Percentiles rank a stretch among this genome's conserved stretches.
Evolutionary conservation across 306 rosid species (phyloP).

Genomic region (Rosa multiflora): DNA sequence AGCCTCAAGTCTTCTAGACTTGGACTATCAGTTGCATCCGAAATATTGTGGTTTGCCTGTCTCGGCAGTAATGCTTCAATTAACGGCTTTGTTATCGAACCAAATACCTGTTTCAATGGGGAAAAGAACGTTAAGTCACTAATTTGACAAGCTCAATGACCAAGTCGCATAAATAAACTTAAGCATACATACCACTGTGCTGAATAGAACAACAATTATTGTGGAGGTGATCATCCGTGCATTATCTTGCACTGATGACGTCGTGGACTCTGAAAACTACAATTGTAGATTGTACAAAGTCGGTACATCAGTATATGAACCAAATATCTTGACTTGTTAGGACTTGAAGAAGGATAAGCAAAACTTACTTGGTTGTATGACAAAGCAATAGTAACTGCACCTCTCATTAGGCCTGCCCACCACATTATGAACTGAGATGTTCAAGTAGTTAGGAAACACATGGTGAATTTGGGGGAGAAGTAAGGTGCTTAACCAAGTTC

Average conservation of each 20-base stretch:
- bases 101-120: conserved; percentile 57
- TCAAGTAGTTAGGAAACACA: conserved; percentile 23
- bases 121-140: neutral
- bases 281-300: conserved; percentile 15
- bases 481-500: conserved; percentile 11
- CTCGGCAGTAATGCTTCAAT: conserved; percentile 55
- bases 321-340: neutral
- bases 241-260: conserved; percentile 16
- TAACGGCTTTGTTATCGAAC: conserved; percentile 75
- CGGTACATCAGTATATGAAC: conserved; percentile 2
- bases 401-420: conserved; percentile 97
- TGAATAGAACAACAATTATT: conserved; percentile 66
- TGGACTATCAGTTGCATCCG: conserved; percentile 42
- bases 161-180: conserved; percentile 6
- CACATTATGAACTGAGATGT: conserved; percentile 71
- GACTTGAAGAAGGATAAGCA: conserved; percentile 1
- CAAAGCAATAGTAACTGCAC: conserved; percentile 84
- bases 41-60: conserved; percentile 28
- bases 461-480: conserved; percentile 19
- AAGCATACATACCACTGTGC: conserved; percentile 59
- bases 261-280: conserved; percentile 54
- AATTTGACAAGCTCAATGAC: neutral
- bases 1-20: conserved; percentile 51
- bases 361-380: conserved; percentile 64
- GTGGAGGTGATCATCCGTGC: conserved; percentile 70